These are phyloP conservation scores for Akanthomyces muscarius DNA, from an alignment of 2,329 filamentous ascomycete species.

Conservation along the genomic window DNA sequence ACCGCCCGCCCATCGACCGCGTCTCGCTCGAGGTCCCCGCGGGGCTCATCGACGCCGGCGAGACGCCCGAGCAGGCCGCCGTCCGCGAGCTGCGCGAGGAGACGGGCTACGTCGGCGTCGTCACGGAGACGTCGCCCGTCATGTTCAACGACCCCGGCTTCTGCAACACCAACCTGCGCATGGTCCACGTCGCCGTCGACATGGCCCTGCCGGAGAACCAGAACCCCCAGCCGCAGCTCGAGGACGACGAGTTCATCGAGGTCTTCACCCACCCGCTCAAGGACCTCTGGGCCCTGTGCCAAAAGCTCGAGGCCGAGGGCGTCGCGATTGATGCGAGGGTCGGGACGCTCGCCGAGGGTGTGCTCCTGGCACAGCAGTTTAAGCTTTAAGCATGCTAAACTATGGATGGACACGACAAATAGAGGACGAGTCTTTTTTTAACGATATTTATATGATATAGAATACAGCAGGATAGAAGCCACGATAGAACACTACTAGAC, in stretches of 20 bases:
- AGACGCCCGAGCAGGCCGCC: conserved; percentile 58
- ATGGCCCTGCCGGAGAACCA: conserved; percentile 65
- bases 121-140: conserved; percentile 55
- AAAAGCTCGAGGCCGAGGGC: conserved; percentile 63
- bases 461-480: background rate
- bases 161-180: conserved; percentile 62
- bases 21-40: conserved; percentile 62
- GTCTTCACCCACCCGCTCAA: conserved; percentile 65
- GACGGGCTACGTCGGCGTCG: conserved; percentile 59
- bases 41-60: conserved; percentile 58
- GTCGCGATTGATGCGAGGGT: conserved; percentile 77
- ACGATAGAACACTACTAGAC: conserved; percentile 26
- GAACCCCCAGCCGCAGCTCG: conserved; percentile 63
- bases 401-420: too few relatives aligned
- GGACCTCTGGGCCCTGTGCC: conserved; percentile 62
- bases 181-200: conserved; percentile 72
- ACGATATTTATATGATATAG: background rate
- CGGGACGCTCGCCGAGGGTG: conserved; percentile 72
- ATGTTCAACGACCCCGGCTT: conserved; percentile 66
- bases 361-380: conserved; percentile 63
- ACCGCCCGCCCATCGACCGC: conserved; percentile 56
- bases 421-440: background rate
- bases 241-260: conserved; percentile 81
- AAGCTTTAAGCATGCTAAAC: conserved; percentile 32
- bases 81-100: conserved; percentile 63